A percentile compares a stretch with the other conserved stretches of the same genome.
These are phyloP conservation scores for Globisporangium uncinulatum DNA, from an alignment of 352 stramenopile species.

Conservation along the genomic window DNA sequence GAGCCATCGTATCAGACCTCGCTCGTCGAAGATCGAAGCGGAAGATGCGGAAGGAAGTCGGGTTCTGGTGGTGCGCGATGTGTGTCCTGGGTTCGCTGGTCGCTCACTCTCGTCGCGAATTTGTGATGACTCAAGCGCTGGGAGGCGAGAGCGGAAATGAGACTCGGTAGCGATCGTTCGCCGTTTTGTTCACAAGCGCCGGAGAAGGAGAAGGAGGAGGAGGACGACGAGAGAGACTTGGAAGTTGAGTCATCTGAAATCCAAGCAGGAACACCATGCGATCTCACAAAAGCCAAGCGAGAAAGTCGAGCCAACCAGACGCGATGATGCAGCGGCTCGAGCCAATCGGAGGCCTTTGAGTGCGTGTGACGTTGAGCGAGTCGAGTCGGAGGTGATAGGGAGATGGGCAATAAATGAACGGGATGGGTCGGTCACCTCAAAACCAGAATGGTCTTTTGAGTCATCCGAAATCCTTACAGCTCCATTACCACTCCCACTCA, in stretches of 20 bases:
- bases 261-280: neutral
- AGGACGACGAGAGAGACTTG: neutral
- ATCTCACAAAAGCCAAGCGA: neutral
- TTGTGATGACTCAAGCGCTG: constrained; percentile 13
- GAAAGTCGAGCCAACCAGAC: neutral
- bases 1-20: neutral
- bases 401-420: neutral
- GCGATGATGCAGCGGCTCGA: constrained; percentile 19
- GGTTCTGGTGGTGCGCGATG: constrained; percentile 3
- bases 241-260: constrained; percentile 1
- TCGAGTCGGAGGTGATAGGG: no score
- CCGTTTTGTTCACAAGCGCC: no score
- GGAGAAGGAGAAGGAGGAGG: neutral
- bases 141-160: constrained; percentile 8
- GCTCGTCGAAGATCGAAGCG: neutral
- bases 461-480: constrained; percentile 14
- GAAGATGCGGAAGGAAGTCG: neutral
- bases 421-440: no score
- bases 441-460: constrained; percentile 9
- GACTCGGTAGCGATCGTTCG: neutral
- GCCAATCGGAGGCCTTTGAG: constrained; percentile 25
- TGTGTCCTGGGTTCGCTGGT: no score
- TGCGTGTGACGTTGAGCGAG: no score
- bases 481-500: no score
- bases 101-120: constrained; percentile 1